Base-by-base conservation (phyloP, 2,329 filamentous ascomycete genomes). In the Chaetomiaceae sp. region DNA sequence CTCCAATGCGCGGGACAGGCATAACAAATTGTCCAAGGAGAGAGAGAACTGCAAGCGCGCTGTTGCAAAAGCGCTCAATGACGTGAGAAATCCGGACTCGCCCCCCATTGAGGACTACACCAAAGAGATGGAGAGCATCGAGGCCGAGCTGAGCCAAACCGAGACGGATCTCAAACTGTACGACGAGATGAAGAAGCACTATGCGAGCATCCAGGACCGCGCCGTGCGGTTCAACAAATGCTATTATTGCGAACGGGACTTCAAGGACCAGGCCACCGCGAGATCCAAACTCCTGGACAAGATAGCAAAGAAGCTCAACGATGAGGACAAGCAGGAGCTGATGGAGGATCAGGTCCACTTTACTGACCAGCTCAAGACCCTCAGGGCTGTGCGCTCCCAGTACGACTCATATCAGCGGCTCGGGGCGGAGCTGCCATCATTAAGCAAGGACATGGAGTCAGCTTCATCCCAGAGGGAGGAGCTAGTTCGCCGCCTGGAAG, bases 351-450 rank as follows among this genome's bases (percentile, higher is more conserved):
- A 78, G 21, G 59, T 51, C n/a, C 76, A 85, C 9, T 68, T 87
- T n/a, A 74, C 79, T 39, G 70, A 72, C 31, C 73, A 78, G 30
- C 68, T 89, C 7, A 75, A 80, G 44, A 75, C 72, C 45, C 76
- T 88, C 37, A 79, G 81, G 48, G 77, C 75, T 7, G 85, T 81
- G 20, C 79, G 82, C 27, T 74, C 82, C 4, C 77, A 83, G 53
- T 89, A 87, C 62, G 89, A 96, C 53, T 82, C 81, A 0, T 92
- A 87, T 69, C 73, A 81, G 52, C 81, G 87, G 39, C 70, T 95
- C 13, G 78, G 77, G 39, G 75, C 73, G 5, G 89, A 95, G 58
- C 77, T 96, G 45, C 89, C 89, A 0, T 71, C 73, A 0, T 67
- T 90, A 14, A 78, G 84, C 58, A 76, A 78, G 19, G 84, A 92